Evolutionary conservation across 345 rosid genomes (phyloP).

Genomic region (Cardamine resedifolia): DNA sequence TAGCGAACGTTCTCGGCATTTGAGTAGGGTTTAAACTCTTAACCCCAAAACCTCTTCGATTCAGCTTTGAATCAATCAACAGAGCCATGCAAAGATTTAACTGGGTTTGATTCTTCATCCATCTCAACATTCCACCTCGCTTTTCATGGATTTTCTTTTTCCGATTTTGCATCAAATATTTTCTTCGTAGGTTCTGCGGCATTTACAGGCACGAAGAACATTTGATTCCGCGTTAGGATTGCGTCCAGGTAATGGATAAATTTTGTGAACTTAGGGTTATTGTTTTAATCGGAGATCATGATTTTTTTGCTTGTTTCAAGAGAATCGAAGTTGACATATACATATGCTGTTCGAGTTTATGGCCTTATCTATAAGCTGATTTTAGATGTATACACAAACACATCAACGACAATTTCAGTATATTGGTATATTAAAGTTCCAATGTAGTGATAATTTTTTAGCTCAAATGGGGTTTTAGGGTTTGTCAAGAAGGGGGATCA

Average conservation of each 20-base stretch:
- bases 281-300: background rate
- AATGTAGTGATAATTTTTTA: conserved; percentile 9
- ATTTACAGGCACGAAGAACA: conserved; percentile 38
- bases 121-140: background rate
- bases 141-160: background rate
- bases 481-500: background rate
- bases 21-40: conserved; percentile 30
- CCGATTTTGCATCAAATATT: background rate
- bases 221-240: conserved; percentile 33
- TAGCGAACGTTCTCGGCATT: background rate
- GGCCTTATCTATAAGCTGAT: background rate
- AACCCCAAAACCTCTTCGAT: conserved; percentile 23
- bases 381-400: conserved; percentile 7
- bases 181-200: conserved; percentile 51
- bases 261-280: background rate
- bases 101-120: conserved; percentile 39
- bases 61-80: background rate
- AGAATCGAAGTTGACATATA: background rate
- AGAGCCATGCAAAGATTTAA: conserved; percentile 51
- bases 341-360: background rate
- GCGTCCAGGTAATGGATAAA: conserved; percentile 41
- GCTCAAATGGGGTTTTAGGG: background rate
- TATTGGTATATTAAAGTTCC: background rate
- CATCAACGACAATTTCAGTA: background rate
- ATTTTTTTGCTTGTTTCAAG: background rate